A percentile compares a stretch with the other conserved stretches of the same genome.
Evolutionary conservation across 768 basidiomycete genomes (phyloP).

Genomic region (Hypholoma sublateritium): DNA sequence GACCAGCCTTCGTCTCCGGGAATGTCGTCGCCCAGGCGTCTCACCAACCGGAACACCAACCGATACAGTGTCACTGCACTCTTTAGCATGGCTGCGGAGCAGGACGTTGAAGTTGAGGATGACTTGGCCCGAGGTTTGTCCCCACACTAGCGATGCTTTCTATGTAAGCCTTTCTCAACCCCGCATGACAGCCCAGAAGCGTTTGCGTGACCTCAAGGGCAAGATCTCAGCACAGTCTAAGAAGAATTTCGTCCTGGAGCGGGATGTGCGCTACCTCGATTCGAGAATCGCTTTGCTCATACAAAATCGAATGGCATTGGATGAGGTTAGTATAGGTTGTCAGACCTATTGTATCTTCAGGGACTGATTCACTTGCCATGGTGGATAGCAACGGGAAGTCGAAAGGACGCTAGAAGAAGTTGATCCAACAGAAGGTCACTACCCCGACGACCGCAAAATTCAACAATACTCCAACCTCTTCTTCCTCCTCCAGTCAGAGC

Average conservation of each 20-base stretch:
- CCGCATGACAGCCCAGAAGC: constrained; percentile 79
- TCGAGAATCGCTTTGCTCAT: constrained; percentile 96
- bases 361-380: constrained; percentile 6
- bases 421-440: constrained; percentile 88
- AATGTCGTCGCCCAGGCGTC: constrained; percentile 66
- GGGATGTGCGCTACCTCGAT: constrained; percentile 98
- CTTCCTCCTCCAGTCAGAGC: constrained; percentile 97
- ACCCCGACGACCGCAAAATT: constrained; percentile 90
- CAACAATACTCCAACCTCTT: constrained; percentile 99
- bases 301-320: constrained; percentile 96
- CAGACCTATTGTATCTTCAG: constrained; percentile 8
- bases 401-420: constrained; percentile 95
- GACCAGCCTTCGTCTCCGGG: constrained; percentile 64
- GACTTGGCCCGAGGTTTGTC: constrained; percentile 87
- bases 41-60: constrained; percentile 93
- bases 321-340: constrained; percentile 66
- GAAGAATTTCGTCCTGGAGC: constrained; percentile 99
- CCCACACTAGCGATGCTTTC: constrained; percentile 1
- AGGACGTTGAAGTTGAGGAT: constrained; percentile 97
- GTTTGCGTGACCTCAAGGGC: constrained; percentile 91
- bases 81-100: constrained; percentile 98
- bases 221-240: constrained; percentile 98
- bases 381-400: constrained; percentile 84
- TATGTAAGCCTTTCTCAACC: neutral
- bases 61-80: constrained; percentile 94